Percentiles rank a stretch among this genome's conserved stretches.
These are phyloP conservation scores for Fusarium mundagurra DNA, from an alignment of 2,329 filamentous ascomycete species.

Conservation along the genomic window DNA sequence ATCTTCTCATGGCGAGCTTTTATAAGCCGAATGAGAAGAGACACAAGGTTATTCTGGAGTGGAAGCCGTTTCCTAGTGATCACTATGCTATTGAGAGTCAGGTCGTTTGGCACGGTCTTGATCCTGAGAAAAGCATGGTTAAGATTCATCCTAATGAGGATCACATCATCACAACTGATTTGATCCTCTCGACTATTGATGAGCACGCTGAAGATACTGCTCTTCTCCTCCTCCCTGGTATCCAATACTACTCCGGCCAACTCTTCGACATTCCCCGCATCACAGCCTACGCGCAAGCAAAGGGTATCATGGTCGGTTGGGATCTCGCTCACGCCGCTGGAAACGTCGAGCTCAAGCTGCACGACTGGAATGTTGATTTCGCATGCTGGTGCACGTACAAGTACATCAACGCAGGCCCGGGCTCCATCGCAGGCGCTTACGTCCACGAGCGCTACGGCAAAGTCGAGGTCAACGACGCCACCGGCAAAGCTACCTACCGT, in stretches of 20 bases:
- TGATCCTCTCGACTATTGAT: conserved; percentile 79
- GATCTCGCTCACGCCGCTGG: conserved; percentile 88
- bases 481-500: conserved; percentile 58
- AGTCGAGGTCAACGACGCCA: conserved; percentile 56
- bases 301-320: conserved; percentile 82
- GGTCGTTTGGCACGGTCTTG: conserved; percentile 73
- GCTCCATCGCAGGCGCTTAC: conserved; percentile 81
- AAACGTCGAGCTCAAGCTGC: conserved; percentile 81
- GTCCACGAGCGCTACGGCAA: conserved; percentile 79
- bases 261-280: conserved; percentile 84
- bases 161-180: conserved; percentile 73
- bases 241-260: conserved; percentile 94
- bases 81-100: conserved; percentile 88
- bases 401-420: conserved; percentile 88
- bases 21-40: conserved; percentile 72
- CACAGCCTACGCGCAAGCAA: conserved; percentile 77
- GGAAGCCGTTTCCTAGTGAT: conserved; percentile 90
- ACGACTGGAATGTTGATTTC: conserved; percentile 93
- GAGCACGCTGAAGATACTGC: conserved; percentile 77
- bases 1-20: conserved; percentile 85
- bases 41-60: conserved; percentile 88
- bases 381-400: conserved; percentile 96
- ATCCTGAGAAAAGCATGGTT: conserved; percentile 75
- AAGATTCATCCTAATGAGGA: conserved; percentile 72
- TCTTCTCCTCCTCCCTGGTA: conserved; percentile 82